phyloP scores from a whole-genome alignment of 768 basidiomycete genomes.

The Boletus patriciae region DNA sequence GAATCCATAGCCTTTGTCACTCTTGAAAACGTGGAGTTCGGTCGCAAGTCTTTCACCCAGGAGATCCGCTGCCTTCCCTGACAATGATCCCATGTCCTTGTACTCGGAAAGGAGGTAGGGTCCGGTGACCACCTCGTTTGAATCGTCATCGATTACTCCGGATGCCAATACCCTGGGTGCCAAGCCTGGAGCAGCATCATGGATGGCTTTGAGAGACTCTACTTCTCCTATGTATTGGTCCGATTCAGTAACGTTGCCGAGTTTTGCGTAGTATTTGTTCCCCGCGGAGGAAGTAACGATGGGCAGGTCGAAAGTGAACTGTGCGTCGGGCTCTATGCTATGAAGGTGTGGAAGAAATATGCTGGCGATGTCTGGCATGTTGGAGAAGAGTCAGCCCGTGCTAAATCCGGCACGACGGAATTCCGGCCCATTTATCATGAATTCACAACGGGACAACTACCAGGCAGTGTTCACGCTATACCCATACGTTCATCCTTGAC shows the following conservation, averaged over 20 bases:
- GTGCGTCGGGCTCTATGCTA: constrained; percentile 48
- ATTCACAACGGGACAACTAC: too few relatives aligned
- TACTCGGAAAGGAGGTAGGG: constrained; percentile 78
- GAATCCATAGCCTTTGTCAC: constrained; percentile 65
- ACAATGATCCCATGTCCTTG: constrained; percentile 55
- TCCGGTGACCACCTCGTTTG: constrained; percentile 33
- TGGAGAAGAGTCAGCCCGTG: not conserved
- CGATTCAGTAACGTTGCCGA: constrained; percentile 47
- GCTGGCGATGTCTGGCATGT: constrained; percentile 19
- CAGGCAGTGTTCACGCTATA: not conserved
- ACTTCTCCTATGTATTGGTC: constrained; percentile 73
- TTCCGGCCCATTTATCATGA: not conserved
- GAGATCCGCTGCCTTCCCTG: constrained; percentile 42
- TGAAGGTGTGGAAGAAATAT: constrained; percentile 46
- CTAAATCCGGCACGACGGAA: not conserved
- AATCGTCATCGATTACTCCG: constrained; percentile 37
- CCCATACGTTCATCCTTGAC: not conserved
- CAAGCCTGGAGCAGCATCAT: constrained; percentile 63
- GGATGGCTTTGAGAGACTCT: constrained; percentile 64
- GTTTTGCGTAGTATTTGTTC: constrained; percentile 60
- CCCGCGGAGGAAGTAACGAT: constrained; percentile 58
- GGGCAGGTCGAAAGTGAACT: constrained; percentile 48
- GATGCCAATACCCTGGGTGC: constrained; percentile 56
- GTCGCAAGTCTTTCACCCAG: constrained; percentile 64
- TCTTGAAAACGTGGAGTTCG: constrained; percentile 61